These are phyloP conservation scores for Aspergillus sp. DNA, from an alignment of 2,329 filamentous ascomycete genomes.

Conservation along the genomic window DNA sequence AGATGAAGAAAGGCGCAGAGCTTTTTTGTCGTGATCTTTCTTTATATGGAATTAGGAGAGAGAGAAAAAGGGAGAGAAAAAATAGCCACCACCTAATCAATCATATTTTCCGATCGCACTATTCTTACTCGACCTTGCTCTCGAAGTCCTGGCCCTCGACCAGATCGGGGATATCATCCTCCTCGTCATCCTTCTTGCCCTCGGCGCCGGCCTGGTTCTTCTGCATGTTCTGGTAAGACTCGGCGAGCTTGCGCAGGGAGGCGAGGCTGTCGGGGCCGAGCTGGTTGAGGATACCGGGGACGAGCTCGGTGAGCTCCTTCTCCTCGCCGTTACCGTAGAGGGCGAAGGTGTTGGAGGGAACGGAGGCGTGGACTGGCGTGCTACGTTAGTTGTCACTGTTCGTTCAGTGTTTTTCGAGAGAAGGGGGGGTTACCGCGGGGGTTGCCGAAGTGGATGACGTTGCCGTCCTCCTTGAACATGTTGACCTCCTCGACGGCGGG, in stretches of 20 bases:
- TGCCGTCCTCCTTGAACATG: slow-evolving; percentile 99
- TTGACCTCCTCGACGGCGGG: slow-evolving; percentile 99
- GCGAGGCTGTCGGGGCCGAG: slow-evolving; percentile 97
- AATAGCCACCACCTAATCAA: not conserved
- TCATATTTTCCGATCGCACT: not conserved
- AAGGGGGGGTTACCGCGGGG: slow-evolving; percentile 78
- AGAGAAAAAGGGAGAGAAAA: not conserved
- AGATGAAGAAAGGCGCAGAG: not conserved
- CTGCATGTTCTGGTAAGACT: slow-evolving; percentile 99
- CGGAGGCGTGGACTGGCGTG: slow-evolving; percentile 82
- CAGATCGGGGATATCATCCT: slow-evolving; percentile 88
- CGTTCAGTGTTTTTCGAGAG: not conserved
- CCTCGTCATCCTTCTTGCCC: slow-evolving; percentile 75
- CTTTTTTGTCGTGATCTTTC: not conserved
- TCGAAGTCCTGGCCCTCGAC: slow-evolving; percentile 98
- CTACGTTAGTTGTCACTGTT: not conserved
- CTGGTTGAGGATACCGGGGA: slow-evolving; percentile 99
- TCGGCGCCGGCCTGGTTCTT: slow-evolving; percentile 80
- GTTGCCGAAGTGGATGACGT: slow-evolving; percentile 98
- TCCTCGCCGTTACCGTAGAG: slow-evolving; percentile 99
- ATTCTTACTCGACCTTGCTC: slow-evolving; percentile 84
- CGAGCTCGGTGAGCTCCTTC: slow-evolving; percentile 99
- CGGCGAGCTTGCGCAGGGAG: slow-evolving; percentile 94
- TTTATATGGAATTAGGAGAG: not conserved
- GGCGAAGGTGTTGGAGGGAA: slow-evolving; percentile 98